phyloP scores from a whole-genome alignment of 2,329 filamentous ascomycete genomes.

The Fusarium decemcellulare region DNA sequence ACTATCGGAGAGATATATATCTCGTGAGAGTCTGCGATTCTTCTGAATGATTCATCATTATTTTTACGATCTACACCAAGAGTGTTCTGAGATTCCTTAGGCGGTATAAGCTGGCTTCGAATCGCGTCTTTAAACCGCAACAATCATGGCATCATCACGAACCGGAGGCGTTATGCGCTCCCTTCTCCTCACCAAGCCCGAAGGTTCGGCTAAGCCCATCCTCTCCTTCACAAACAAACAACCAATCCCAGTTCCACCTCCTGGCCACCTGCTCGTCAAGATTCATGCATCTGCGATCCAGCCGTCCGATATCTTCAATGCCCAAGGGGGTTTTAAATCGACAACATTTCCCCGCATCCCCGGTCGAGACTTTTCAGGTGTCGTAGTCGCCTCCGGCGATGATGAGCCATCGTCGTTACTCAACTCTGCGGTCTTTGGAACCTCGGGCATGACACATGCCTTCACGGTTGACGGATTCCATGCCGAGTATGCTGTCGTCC shows the following conservation, averaged over 20 bases:
- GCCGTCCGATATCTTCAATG: not conserved
- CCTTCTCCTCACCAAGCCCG: not conserved
- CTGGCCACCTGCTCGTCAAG: not conserved
- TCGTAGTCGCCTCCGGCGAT: slow-evolving; percentile 1
- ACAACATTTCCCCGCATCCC: slow-evolving; percentile 2
- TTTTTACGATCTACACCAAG: too few relatives aligned
- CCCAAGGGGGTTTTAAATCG: not conserved
- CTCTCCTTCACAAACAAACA: not conserved
- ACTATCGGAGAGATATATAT: not conserved
- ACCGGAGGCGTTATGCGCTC: not conserved
- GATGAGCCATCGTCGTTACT: not conserved
- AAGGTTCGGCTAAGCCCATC: not conserved
- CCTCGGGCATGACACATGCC: not conserved
- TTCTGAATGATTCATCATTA: not conserved
- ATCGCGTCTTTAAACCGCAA: not conserved
- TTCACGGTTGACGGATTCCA: slow-evolving; percentile 5
- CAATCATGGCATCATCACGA: not conserved
- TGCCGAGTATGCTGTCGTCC: slow-evolving; percentile 3
- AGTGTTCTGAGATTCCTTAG: too few relatives aligned
- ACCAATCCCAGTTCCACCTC: not conserved
- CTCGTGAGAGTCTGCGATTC: not conserved
- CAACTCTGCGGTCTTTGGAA: not conserved
- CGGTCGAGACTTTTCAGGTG: slow-evolving; percentile 4
- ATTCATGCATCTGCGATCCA: slow-evolving; percentile 1
- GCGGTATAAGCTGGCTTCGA: not conserved